These are phyloP conservation scores for Ailanthus altissimus DNA, from an alignment of 345 rosid species.

Conservation along the genomic window DNA sequence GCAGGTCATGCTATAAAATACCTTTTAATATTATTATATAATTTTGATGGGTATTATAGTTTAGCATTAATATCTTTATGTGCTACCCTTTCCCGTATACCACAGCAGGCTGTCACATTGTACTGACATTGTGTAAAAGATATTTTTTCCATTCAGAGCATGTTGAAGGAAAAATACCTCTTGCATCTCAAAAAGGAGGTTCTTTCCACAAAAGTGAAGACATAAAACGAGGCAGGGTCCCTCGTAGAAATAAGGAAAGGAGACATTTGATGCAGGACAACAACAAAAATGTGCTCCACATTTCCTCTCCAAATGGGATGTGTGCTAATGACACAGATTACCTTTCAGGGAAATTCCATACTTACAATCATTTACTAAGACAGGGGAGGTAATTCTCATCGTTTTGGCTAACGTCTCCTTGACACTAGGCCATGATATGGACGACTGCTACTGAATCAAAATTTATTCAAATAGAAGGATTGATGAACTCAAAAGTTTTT, in stretches of 20 bases:
- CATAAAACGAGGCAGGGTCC: conserved; percentile 31
- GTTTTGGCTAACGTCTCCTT: conserved; percentile 9
- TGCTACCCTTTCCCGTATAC: conserved; percentile 12
- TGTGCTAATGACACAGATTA: conserved; percentile 36
- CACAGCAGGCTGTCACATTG: conserved; percentile 2
- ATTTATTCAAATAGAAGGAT: not conserved
- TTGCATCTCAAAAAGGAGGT: conserved; percentile 34
- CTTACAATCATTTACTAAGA: conserved; percentile 61
- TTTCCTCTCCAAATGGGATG: conserved; percentile 36
- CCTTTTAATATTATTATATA: conserved; percentile 3
- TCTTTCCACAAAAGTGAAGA: conserved; percentile 40
- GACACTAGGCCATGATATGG: not conserved
- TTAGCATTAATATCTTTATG: not conserved
- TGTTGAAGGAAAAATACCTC: conserved; percentile 37
- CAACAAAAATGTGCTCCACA: conserved; percentile 35
- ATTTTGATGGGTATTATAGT: conserved; percentile 17
- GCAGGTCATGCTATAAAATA: conserved; percentile 52
- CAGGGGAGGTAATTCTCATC: conserved; percentile 61
- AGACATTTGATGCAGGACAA: conserved; percentile 36
- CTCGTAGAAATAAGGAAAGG: conserved; percentile 37
- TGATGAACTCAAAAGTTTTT: conserved; percentile 8
- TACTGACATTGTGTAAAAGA: conserved; percentile 27
- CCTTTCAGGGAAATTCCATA: conserved; percentile 34
- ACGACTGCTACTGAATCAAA: not conserved
- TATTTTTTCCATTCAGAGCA: conserved; percentile 39